Evolutionary conservation across 139 green algal species (phyloP), one percentile per base, ranked within the genome.

Genomic region (Diplosphaera chodatii): DNA sequence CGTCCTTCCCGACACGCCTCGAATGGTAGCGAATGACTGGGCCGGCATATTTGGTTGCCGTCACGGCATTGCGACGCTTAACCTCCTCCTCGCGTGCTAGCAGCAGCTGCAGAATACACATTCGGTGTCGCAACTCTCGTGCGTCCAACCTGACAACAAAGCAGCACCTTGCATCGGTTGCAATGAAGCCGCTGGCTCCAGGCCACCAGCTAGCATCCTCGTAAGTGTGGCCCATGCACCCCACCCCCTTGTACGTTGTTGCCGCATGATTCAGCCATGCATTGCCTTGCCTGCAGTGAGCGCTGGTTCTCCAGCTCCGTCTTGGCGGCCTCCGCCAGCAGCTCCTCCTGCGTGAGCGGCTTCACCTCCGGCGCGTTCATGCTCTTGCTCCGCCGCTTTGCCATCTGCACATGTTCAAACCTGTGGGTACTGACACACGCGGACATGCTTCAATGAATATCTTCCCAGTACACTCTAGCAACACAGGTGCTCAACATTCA

Each of bases 281-380:
- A 13, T 1, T n/a, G 23, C 4, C 55, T 3, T n/a, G 82, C 71
- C 73, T 90, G 76, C 62, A 97, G 69, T 1, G 80, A 87, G 33
- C 76, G 66, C 5, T 83, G 76, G 77, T 97, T 97, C 5, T 90
- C 80, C 22, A 95, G 76, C 68, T 95, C 91, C 37, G 91, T 96
- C 16, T 81, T 75, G 3, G 92, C 91, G 0, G 92, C 91, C 68
- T 97, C 92, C 10, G 83, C 81, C 27, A 97, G 84, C 71, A 97
- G 79, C 82, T 97, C 90, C 32, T 89, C 90, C 76, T 95, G 89
- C 0, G 87, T 90, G 31, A 89, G 64, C 20, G 76, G 77, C 48
- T 59, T 59, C 16, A 59, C 48, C 48, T 59, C 48, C 48, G 48
- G 16, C 18, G 48, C 48, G 48, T 23, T 59, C 16, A 23, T 25